A percentile compares a stretch with the other conserved stretches of the same genome.
phyloP scores from a whole-genome alignment of 306 rosid species.

The Lathyrus oleraceus region DNA sequence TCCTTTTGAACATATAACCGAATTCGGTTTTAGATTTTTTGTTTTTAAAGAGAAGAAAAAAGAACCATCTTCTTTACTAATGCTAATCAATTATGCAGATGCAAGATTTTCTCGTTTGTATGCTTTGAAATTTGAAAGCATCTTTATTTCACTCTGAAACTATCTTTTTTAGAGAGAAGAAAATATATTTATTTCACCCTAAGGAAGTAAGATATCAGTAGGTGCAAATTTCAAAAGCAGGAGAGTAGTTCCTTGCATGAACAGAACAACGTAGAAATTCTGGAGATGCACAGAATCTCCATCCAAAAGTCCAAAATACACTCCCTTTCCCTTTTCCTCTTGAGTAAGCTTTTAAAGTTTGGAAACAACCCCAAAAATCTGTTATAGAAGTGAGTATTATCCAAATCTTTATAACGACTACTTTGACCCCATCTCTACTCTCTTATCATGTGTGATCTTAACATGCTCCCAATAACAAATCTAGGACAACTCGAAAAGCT shows the following conservation, averaged over 20 bases:
- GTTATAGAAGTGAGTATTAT: neutral
- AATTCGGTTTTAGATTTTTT: neutral
- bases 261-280: neutral
- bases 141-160: neutral
- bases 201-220: neutral
- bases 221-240: conserved; percentile 7
- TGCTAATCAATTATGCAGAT: neutral
- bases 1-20: neutral
- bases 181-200: too few species aligned
- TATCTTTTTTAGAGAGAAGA: neutral
- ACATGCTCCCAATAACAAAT: too few species aligned
- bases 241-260: neutral
- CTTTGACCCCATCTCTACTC: neutral
- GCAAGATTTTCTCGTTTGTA: neutral
- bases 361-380: neutral
- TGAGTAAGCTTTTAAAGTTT: neutral
- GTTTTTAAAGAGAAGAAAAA: neutral
- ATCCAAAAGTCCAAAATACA: neutral
- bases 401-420: neutral
- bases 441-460: neutral
- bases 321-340: neutral
- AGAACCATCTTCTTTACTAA: neutral
- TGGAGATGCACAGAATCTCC: neutral
- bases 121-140: conserved; percentile 11
- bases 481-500: neutral